These are phyloP conservation scores for Rhodotorula sp. DNA, from an alignment of 1,284 basidiomycete genomes.

Conservation along the genomic window DNA sequence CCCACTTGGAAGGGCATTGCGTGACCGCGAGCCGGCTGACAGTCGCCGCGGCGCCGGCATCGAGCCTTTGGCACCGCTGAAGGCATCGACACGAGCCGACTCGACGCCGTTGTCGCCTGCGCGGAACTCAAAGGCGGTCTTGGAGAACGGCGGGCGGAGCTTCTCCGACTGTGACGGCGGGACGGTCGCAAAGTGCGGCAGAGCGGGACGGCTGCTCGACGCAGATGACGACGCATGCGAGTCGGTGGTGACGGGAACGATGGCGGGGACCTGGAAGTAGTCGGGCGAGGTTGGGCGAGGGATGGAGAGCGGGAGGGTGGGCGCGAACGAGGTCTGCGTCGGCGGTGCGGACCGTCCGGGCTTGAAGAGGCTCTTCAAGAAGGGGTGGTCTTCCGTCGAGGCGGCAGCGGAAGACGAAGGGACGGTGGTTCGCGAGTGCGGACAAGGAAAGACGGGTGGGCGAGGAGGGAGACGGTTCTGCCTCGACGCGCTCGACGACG, in stretches of 20 bases:
- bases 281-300: constrained; percentile 15
- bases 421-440: constrained; percentile 7
- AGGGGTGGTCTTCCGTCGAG: constrained; percentile 15
- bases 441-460: constrained; percentile 17
- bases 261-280: background rate
- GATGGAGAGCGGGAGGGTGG: constrained; percentile 20
- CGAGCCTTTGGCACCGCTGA: constrained; percentile 3
- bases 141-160: constrained; percentile 7
- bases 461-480: constrained; percentile 8
- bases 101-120: background rate
- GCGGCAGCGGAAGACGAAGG: background rate
- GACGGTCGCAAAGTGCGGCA: constrained; percentile 20
- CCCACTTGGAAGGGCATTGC: constrained; percentile 9
- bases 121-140: constrained; percentile 8
- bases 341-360: constrained; percentile 18
- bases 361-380: constrained; percentile 31
- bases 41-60: constrained; percentile 9
- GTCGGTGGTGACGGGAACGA: background rate
- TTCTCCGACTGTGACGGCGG: constrained; percentile 13
- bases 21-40: constrained; percentile 4
- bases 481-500: background rate
- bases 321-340: constrained; percentile 23
- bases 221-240: background rate
- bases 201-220: constrained; percentile 3
- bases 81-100: background rate